Base-by-base conservation (phyloP, 306 rosid species). In the Trifolium pratense region DNA sequence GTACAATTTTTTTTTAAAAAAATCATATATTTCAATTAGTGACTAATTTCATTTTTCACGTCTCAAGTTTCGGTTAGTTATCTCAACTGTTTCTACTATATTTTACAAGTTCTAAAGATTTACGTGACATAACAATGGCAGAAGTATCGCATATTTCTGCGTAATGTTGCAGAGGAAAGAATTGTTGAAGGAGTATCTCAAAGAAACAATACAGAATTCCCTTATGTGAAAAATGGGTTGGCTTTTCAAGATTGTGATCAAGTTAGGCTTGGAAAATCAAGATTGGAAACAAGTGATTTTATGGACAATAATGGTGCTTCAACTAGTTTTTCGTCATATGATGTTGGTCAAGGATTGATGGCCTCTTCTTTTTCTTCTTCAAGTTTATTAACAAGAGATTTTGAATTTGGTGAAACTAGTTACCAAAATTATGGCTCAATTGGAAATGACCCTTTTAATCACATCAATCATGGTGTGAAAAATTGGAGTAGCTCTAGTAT, bases 131-230 rank as follows among this genome's bases (percentile, higher is more conserved):
- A 5, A 26, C 31, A 40, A 15, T 29, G 71, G 75, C 87, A 91
- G 97, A 91, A 88, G 61, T 88, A 91, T 71, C 85, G 97, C 0
- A 36, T 85, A 1, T 91, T 88, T 75, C 64, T 88, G 31, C 85
- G 26, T 18, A 73, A 56, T 43, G 85, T 91, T 39, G 76, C 84
- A 0, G 84, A 82, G n/a, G 82, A 51, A 60, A 87, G 82, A 13
- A 15, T 65, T 4, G 0, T 45, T 11, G 82, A 62, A 39, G 76
- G 84, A 34, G 5, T 83, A 73, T 71, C 89, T 0, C 79, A 78
- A 0, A 83, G 78, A 29, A 23, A 23, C 25, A 23, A 23, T 23
- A 23, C 2, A 1, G 25, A 23, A 1, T 23, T 23, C 25, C 25
- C 25, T 23, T 23, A 23, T 23, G 25, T 23, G 2, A 2, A 23